These are phyloP conservation scores for Pseudogymnoascus sp. DNA, from an alignment of 2,329 filamentous ascomycete species.

Conservation along the genomic window DNA sequence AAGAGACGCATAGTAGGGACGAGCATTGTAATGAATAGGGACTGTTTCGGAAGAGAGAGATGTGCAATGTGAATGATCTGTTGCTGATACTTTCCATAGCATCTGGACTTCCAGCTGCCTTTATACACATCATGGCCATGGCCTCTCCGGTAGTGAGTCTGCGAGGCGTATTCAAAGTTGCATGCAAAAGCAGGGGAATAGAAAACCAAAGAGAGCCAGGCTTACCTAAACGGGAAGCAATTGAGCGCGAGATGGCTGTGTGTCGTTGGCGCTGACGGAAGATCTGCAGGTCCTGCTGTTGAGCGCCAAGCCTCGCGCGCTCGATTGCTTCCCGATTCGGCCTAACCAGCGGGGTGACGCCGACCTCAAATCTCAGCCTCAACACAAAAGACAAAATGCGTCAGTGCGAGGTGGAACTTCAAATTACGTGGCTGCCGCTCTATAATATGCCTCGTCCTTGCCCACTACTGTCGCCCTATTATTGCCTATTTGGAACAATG, in stretches of 20 bases:
- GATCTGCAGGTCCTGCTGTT: neutral
- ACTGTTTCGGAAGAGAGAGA: neutral
- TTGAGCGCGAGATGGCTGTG: neutral
- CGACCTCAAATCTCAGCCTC: neutral
- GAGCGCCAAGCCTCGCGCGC: conserved; percentile 11
- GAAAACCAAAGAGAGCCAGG: neutral
- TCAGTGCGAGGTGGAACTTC: neutral
- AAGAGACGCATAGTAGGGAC: neutral
- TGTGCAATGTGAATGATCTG: neutral
- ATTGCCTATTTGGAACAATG: neutral
- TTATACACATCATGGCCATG: neutral
- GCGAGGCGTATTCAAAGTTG: neutral
- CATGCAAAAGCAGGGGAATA: neutral
- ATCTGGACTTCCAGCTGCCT: neutral
- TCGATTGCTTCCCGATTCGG: conserved; percentile 15
- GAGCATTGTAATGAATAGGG: neutral
- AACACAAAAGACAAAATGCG: neutral
- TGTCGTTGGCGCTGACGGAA: neutral
- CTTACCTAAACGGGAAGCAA: neutral
- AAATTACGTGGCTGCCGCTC: conserved; percentile 1
- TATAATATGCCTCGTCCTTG: neutral
- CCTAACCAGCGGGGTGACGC: conserved; percentile 5
- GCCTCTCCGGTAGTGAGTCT: neutral
- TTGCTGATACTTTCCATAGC: neutral
- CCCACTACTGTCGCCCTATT: neutral